Base-by-base conservation (phyloP, 306 rosid species). In the Echinosophora koreensis region DNA sequence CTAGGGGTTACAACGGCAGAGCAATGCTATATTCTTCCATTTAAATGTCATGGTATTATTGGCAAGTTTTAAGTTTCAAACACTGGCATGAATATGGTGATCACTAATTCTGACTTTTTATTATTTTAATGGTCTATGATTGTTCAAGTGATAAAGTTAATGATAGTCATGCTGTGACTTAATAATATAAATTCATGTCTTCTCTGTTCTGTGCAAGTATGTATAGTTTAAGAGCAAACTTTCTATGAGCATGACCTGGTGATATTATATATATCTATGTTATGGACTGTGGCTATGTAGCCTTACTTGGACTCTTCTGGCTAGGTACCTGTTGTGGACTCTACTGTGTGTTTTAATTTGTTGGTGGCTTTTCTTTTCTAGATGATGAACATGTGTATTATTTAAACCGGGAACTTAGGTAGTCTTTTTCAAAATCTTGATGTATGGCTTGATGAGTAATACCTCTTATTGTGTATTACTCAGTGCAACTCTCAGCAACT, bases 241-340 rank as follows among this genome's bases (percentile, higher is more conserved):
- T 22, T 22, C 22, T 22, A 22, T 0, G 22, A 22, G 22, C 22
- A 77, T 67, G 86, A 78, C 66, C 39, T 75, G 79, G 30, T 85
- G 54, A 28, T 82, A 56, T 71, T 65, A 74, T 78, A 71, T 77
- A 69, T 78, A 50, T 78, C 61, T 22, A 35, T 79, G 52, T 37
- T 84, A 34, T 82, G 77, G 71, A 62, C 78, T 81, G 66, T 76
- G 76, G 68, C 42, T 67, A 67, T 80, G 87, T 82, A 86, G 84
- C 57, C 77, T 80, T 58, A 58, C 75, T 71, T 82, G 85, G 80
- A 81, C 77, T 71, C 65, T 58, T 66, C 27, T 80, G 41, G 73
- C 83, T 86, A 75, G 81, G 74, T 56, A 12, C 71, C 66, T 81
- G 61, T 49, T 59, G 22, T 46, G 51, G 15, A 46, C 37, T 74